Conservation (phyloP, 2,329 filamentous ascomycete species). For the Fusarium torulosum region DNA sequence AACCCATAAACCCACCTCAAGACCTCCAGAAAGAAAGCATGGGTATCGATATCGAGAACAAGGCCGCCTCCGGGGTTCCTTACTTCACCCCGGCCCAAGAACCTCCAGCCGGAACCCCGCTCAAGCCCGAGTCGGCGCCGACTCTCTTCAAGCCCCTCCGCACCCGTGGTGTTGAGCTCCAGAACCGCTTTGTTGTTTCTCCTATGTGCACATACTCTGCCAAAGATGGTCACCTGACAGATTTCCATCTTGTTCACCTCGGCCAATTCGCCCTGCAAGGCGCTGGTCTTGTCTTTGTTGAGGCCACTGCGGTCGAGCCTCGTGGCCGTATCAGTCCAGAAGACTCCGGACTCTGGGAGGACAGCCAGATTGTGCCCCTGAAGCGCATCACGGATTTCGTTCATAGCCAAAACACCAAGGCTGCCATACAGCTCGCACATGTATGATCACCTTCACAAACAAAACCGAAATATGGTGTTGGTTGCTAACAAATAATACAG, state of each 20-base stretch:
- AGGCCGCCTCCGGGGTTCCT: constrained; percentile 60
- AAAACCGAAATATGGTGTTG: background rate
- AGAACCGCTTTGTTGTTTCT: constrained; percentile 69
- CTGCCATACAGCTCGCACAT: constrained; percentile 85
- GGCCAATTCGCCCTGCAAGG: constrained; percentile 83
- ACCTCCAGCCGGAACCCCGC: constrained; percentile 63
- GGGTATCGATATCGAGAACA: constrained; percentile 48
- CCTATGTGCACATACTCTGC: constrained; percentile 74
- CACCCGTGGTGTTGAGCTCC: constrained; percentile 65
- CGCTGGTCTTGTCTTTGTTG: constrained; percentile 78
- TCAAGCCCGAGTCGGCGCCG: constrained; percentile 57
- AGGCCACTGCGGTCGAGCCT: constrained; percentile 80
- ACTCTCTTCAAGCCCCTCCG: constrained; percentile 69
- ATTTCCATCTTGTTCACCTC: constrained; percentile 86
- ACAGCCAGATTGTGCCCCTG: constrained; percentile 81
- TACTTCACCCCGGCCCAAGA: constrained; percentile 68
- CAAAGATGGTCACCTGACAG: constrained; percentile 75
- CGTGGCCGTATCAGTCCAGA: constrained; percentile 87
- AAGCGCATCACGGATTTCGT: constrained; percentile 80
- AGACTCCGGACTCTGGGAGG: constrained; percentile 85
- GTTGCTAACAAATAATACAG: constrained; percentile 4
- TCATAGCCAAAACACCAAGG: constrained; percentile 81
- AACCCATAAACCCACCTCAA: background rate
- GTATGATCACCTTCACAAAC: constrained; percentile 50
- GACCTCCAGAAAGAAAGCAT: constrained; percentile 14